Evolutionary conservation across 495 filamentous ascomycete genomes (phyloP).

Genomic region (Margaritispora aquatica): DNA sequence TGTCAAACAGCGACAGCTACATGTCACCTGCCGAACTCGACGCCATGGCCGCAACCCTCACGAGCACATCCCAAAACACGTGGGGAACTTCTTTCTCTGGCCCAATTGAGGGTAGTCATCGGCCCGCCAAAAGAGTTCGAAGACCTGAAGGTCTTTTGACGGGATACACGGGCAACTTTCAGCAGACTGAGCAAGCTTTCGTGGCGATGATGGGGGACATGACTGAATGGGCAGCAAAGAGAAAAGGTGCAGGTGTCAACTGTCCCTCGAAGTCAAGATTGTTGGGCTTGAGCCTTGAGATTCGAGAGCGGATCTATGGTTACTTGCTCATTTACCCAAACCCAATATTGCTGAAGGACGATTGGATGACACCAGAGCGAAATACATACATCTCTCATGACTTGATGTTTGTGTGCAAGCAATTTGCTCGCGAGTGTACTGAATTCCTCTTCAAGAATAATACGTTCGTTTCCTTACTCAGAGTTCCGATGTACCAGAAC

Average conservation of each 20-base stretch:
- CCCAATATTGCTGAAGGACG: constrained; percentile 9
- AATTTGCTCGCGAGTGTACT: constrained; percentile 4
- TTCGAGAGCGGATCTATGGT: constrained; percentile 18
- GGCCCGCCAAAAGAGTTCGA: not conserved
- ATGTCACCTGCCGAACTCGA: not conserved
- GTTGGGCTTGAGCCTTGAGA: constrained; percentile 10
- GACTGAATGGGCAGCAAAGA: not conserved
- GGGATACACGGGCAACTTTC: not conserved
- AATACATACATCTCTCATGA: not conserved
- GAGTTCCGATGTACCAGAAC: not conserved
- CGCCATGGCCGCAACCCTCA: not conserved
- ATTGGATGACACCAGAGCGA: constrained; percentile 11
- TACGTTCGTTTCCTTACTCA: constrained; percentile 3
- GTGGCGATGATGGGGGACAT: constrained; percentile 3
- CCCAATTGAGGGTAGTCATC: not conserved
- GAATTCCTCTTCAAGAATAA: constrained; percentile 15
- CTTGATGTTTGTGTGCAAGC: constrained; percentile 14
- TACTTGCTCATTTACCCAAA: constrained; percentile 8
- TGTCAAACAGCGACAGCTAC: not conserved
- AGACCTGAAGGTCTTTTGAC: no score
- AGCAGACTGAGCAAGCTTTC: not conserved
- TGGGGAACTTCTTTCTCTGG: not conserved
- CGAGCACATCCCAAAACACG: not conserved
- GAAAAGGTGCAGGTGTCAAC: not conserved
- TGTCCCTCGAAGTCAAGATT: constrained; percentile 1